Percentiles rank a stretch among this genome's conserved stretches.
These are phyloP conservation scores for Kregervanrija pseudodelftensis DNA, from an alignment of 805 yeast species.

Conservation along the genomic window DNA sequence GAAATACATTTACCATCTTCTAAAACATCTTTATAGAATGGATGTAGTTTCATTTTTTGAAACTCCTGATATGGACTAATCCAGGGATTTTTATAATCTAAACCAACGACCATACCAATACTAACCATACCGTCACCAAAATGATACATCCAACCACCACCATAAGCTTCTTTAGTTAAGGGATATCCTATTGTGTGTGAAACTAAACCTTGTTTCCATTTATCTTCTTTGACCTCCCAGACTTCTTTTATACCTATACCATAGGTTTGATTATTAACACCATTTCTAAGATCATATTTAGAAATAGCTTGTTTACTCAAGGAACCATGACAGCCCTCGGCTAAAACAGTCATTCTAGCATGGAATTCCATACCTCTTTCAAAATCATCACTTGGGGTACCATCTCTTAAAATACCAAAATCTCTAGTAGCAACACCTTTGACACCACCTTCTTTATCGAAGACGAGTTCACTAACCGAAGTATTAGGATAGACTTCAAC, in stretches of 20 bases:
- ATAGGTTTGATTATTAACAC: conserved; percentile 74
- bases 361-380: conserved; percentile 97
- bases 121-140: conserved; percentile 90
- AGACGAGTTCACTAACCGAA: conserved; percentile 73
- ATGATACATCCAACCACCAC: conserved; percentile 97
- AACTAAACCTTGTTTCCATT: conserved; percentile 73
- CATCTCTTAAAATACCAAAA: conserved; percentile 73
- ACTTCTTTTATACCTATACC: conserved; percentile 96
- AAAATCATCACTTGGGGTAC: conserved; percentile 66
- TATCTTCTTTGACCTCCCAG: conserved; percentile 87
- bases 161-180: conserved; percentile 63
- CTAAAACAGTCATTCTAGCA: conserved; percentile 80
- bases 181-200: conserved; percentile 92
- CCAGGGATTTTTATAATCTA: conserved; percentile 93
- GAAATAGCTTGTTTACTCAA: conserved; percentile 69
- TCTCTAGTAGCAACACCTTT: conserved; percentile 93
- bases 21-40: conserved; percentile 65
- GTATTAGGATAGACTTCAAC: conserved; percentile 92
- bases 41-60: conserved; percentile 89
- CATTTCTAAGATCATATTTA: conserved; percentile 60
- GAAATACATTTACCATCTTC: conserved; percentile 89
- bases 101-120: conserved; percentile 90
- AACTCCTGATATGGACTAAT: conserved; percentile 94
- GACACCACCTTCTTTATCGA: conserved; percentile 53
- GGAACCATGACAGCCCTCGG: conserved; percentile 99